Evolutionary conservation across 2,329 filamentous ascomycete genomes (phyloP), one percentile per base, ranked within the genome.

Genomic region (Colletotrichum sp.): DNA sequence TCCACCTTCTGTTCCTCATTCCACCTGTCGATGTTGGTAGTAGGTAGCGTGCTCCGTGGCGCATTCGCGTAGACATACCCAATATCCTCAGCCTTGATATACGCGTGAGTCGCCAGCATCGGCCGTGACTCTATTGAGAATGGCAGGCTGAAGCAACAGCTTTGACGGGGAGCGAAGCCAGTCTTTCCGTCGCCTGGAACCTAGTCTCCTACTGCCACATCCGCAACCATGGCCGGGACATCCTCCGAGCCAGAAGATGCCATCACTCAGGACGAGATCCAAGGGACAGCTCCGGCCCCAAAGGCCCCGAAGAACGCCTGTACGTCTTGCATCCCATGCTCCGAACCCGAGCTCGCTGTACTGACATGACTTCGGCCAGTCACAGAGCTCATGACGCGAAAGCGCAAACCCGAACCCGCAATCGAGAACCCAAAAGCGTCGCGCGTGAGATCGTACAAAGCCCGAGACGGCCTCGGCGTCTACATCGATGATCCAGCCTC

Each of bases 401-500:
- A 83, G 72, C 81, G 80, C 59, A 83, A 82, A 81, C 84, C 59
- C 76, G 70, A 72, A 57, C 21, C 65, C 18, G 38, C n/a, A 38
- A 27, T 58, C 29, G 54, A 67, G 71, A 59, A 71, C 66, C 18
- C 76, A 21, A 51, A 76, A 70, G 73, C 69, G 69, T 76, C 75
- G 55, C 68, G 77, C 34, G 72, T 78, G 27, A 81, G 80, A 70
- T 80, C 80, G 33, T 88, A 88, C 80, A 85, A 84, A 18, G 83
- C 86, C 69, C 88, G 92, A 65, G 88, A 93, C 78, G 93, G 88
- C 0, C 87, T 97, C 0, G 91, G 90, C 43, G 85, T 87, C 31
- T 97, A 97, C 81, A 91, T 94, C 63, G 80, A 84, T 18, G 82
- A 89, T 51, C 94, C 95, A 0, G 86, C 89, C 61, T 87, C 88